These are phyloP conservation scores for Trifolium repens DNA, from an alignment of 306 rosid genomes.

Conservation along the genomic window DNA sequence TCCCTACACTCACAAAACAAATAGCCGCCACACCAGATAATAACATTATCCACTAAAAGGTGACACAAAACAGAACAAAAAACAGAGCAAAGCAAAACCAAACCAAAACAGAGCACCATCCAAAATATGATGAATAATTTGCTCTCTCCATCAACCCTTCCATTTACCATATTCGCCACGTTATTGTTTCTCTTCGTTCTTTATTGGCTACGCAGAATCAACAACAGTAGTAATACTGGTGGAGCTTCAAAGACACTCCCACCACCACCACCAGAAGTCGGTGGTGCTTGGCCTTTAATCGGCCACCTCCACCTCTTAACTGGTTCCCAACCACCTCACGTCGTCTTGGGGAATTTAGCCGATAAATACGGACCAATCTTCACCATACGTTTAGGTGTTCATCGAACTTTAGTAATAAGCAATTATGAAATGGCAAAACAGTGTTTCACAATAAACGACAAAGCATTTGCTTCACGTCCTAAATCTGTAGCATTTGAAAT, in stretches of 20 bases:
- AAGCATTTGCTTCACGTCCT: conserved; percentile 40
- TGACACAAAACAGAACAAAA: too few relatives aligned
- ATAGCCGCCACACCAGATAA: too few relatives aligned
- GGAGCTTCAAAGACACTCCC: neutral
- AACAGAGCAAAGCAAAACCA: neutral
- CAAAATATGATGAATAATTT: neutral
- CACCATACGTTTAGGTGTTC: conserved; percentile 36
- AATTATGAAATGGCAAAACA: conserved; percentile 41
- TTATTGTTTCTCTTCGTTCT: neutral
- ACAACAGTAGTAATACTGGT: too few relatives aligned
- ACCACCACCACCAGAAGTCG: conserved; percentile 43
- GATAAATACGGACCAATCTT: conserved; percentile 33
- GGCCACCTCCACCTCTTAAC: conserved; percentile 46
- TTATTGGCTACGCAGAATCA: neutral
- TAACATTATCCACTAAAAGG: too few relatives aligned
- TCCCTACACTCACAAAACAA: too few relatives aligned
- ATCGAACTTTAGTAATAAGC: conserved; percentile 33
- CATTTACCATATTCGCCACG: neutral
- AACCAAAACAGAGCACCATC: neutral
- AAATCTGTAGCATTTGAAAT: conserved; percentile 37
- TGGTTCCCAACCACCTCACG: neutral
- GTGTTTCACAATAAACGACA: conserved; percentile 45
- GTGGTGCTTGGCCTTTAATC: conserved; percentile 43
- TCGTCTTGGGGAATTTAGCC: neutral
- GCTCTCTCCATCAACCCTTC: neutral